Evolutionary conservation across 495 filamentous ascomycete species (phyloP), one percentile per base, ranked within the genome.

Genomic region (Letharia columbiana): DNA sequence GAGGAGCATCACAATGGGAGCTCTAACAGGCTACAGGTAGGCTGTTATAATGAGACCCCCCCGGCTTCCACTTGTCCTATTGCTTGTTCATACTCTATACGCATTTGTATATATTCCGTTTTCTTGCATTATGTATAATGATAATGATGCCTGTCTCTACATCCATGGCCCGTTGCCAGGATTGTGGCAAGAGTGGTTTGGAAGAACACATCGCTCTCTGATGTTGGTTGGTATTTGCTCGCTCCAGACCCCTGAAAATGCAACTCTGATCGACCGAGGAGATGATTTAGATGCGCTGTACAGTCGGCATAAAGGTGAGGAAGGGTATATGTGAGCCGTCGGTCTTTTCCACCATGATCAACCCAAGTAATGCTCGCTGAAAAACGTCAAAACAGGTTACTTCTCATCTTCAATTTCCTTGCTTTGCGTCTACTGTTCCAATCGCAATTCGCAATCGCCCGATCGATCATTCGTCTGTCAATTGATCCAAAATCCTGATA

Each of bases 401-500:
- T 31, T 45, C 15, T 60, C 42, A 2, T 42, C 17, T 37, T 40
- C 33, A 11, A 44, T 54, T 3, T 59, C 13, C 18, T 47, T 45
- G 33, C 0, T 35, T 45, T 33, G 40, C 28, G 13, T 56, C 52
- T 15, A 8, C 44, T 35, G 0, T 42, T 47, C 35, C 57, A 33
- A 23, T 41, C 37, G 4, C 57, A 10, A 7, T 49, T 40, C 9
- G 64, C 54, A n/a, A 17, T 66, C 64, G 5, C 31, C 18, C 40
- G n/a, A 15, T 45, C 23, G 39, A 73, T 65, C 63, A 69, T 35
- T 82, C 80, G 66, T 84, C 81, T 15, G 81, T 82, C 74, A 84
- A 73, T 63, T 79, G 73, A 39, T 82, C 75, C 71, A 94, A 76
- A 40, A 95, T 78, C 42, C 84, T 82, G 70, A 96, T 91, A 77